Percentiles rank a stretch among this genome's conserved stretches.
phyloP scores from a whole-genome alignment of 768 basidiomycete genomes.

The Mycena metata region DNA sequence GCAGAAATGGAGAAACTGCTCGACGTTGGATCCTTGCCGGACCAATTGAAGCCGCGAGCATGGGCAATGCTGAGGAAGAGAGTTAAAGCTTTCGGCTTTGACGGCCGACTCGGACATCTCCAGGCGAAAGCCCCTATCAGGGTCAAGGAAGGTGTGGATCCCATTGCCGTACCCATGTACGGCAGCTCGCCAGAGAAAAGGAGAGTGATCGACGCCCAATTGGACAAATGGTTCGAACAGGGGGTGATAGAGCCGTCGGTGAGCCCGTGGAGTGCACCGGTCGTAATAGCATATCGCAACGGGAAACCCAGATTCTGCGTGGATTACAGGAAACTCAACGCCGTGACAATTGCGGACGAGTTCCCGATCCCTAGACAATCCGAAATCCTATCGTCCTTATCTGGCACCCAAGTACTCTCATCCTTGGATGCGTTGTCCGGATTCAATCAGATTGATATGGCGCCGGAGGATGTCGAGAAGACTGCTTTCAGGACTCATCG shows the following conservation, averaged over 20 bases:
- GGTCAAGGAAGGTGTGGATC: not conserved
- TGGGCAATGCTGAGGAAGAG: too few species aligned
- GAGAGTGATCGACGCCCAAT: slow-evolving; percentile 43
- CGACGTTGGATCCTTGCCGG: too few species aligned
- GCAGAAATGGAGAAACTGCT: too few species aligned
- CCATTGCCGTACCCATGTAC: too few species aligned
- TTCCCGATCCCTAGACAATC: slow-evolving; percentile 43
- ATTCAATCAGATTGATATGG: slow-evolving; percentile 45
- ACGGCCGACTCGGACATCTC: not conserved
- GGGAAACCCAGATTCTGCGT: not conserved
- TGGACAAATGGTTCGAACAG: slow-evolving; percentile 42
- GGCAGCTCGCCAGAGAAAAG: slow-evolving; percentile 39
- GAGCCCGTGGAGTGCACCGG: slow-evolving; percentile 46
- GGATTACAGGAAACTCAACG: not conserved
- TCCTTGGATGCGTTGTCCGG: slow-evolving; percentile 49
- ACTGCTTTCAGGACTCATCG: slow-evolving; percentile 48
- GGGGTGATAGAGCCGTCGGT: slow-evolving; percentile 47
- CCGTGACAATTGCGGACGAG: slow-evolving; percentile 43
- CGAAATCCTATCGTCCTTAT: slow-evolving; percentile 41
- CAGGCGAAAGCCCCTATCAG: not conserved
- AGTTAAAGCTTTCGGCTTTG: too few species aligned
- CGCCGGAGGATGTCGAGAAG: slow-evolving; percentile 35
- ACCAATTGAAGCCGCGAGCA: too few species aligned
- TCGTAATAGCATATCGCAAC: not conserved
- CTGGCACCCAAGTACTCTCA: slow-evolving; percentile 41